phyloP scores from a whole-genome alignment of 2,329 filamentous ascomycete genomes.

The Apiospora malaysiana region DNA sequence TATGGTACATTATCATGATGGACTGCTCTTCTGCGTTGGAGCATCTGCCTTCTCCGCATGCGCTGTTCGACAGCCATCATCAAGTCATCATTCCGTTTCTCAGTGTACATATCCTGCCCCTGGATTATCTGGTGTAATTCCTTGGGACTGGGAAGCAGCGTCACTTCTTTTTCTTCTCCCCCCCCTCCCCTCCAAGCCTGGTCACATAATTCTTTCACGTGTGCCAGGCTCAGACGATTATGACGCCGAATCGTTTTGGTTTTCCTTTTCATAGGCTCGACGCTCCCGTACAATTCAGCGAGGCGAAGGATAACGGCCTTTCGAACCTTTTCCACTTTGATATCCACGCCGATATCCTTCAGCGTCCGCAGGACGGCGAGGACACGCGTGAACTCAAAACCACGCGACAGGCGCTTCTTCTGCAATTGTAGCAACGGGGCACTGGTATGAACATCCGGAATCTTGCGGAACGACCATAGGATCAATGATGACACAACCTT shows the following conservation, averaged over 20 bases:
- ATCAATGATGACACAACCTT: conserved; percentile 48
- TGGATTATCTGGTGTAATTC: conserved; percentile 32
- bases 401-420: conserved; percentile 24
- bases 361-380: conserved; percentile 43
- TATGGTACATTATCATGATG: conserved; percentile 11
- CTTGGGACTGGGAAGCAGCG: conserved; percentile 38
- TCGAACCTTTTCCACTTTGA: conserved; percentile 33
- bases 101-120: not conserved
- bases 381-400: conserved; percentile 39
- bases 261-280: conserved; percentile 27
- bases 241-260: conserved; percentile 30
- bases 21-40: not conserved
- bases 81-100: not conserved
- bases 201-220: conserved; percentile 45
- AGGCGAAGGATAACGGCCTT: conserved; percentile 39
- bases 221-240: conserved; percentile 38
- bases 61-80: not conserved
- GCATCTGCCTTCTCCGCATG: not conserved
- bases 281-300: conserved; percentile 41
- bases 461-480: conserved; percentile 52
- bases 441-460: conserved; percentile 31
- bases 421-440: conserved; percentile 22
- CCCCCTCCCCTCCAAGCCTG: conserved; percentile 41
- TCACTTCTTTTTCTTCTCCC: conserved; percentile 16
- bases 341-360: conserved; percentile 38